phyloP scores from a whole-genome alignment of 192 early-diverging fungal species.

The Kickxella alabastrina region DNA sequence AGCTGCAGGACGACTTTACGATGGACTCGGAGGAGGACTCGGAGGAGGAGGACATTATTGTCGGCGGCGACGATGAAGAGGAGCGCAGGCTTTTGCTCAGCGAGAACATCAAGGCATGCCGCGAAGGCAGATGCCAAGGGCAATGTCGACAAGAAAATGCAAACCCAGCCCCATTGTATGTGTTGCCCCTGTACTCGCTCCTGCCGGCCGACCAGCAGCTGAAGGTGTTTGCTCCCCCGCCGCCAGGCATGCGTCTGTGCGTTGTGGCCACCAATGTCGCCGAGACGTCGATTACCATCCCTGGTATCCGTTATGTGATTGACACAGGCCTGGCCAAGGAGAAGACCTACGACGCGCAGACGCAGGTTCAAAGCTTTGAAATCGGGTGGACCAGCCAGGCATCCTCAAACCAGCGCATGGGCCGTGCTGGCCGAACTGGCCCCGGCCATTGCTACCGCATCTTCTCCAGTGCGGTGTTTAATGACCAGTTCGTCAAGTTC shows the following conservation, averaged over 20 bases:
- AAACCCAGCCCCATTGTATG: constrained; percentile 68
- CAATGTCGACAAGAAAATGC: constrained; percentile 39
- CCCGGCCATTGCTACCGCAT: constrained; percentile 97
- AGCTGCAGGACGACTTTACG: constrained; percentile 50
- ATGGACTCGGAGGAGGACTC: constrained; percentile 56
- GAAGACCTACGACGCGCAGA: constrained; percentile 76
- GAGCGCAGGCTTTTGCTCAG: constrained; percentile 51
- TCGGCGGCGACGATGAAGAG: constrained; percentile 61
- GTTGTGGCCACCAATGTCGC: constrained; percentile 98
- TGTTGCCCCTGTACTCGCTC: constrained; percentile 96
- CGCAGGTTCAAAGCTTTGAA: constrained; percentile 85
- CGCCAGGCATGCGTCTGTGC: constrained; percentile 82
- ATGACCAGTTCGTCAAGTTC: constrained; percentile 82
- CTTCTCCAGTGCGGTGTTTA: constrained; percentile 89
- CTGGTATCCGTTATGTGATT: constrained; percentile 91
- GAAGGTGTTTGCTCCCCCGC: constrained; percentile 84
- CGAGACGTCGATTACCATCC: constrained; percentile 98
- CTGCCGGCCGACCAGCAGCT: constrained; percentile 89
- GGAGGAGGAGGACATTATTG: constrained; percentile 54
- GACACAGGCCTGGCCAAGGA: constrained; percentile 95
- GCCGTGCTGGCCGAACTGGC: constrained; percentile 93
- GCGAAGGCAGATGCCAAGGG: too few relatives aligned
- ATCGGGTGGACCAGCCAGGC: constrained; percentile 93
- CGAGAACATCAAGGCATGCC: constrained; percentile 41
- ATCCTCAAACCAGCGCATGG: constrained; percentile 90